Evolutionary conservation across 257 asterid species (phyloP).

Genomic region (Cordia subcordata): DNA sequence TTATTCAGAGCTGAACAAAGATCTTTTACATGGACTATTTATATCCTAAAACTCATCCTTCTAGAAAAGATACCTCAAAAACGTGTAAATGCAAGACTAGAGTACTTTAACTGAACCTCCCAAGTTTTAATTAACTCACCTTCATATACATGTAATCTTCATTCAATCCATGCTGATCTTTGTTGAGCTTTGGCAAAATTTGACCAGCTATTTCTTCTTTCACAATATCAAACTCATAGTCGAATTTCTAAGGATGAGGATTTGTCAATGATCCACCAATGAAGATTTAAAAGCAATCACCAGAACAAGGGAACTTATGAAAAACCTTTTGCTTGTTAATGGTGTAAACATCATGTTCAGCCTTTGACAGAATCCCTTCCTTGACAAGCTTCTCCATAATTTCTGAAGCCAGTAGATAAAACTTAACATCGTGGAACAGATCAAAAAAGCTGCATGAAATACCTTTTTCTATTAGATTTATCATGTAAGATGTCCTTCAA

Average conservation of each 20-base stretch:
- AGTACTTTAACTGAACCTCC: not conserved
- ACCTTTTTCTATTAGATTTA: constrained; percentile 17
- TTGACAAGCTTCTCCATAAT: constrained; percentile 67
- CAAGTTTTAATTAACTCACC: constrained; percentile 29
- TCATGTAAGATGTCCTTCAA: constrained; percentile 16
- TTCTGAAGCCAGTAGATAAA: constrained; percentile 38
- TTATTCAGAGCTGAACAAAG: no score
- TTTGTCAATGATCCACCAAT: constrained; percentile 12
- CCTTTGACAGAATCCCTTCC: constrained; percentile 51
- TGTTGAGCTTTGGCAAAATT: constrained; percentile 22
- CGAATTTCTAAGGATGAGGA: constrained; percentile 32
- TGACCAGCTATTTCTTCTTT: constrained; percentile 62
- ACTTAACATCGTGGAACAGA: constrained; percentile 16
- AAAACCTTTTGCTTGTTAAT: constrained; percentile 59
- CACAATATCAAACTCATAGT: constrained; percentile 74
- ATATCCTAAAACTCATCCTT: no score
- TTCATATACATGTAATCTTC: constrained; percentile 72
- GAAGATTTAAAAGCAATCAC: not conserved
- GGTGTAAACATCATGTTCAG: constrained; percentile 48
- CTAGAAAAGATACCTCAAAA: no score
- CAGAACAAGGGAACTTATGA: constrained; percentile 5
- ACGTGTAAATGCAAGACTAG: not conserved
- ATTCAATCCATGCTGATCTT: constrained; percentile 20
- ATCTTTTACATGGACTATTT: no score
- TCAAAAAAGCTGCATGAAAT: constrained; percentile 11